Base-by-base conservation (phyloP, 2,329 filamentous ascomycete genomes). In the Eutypa lata region DNA sequence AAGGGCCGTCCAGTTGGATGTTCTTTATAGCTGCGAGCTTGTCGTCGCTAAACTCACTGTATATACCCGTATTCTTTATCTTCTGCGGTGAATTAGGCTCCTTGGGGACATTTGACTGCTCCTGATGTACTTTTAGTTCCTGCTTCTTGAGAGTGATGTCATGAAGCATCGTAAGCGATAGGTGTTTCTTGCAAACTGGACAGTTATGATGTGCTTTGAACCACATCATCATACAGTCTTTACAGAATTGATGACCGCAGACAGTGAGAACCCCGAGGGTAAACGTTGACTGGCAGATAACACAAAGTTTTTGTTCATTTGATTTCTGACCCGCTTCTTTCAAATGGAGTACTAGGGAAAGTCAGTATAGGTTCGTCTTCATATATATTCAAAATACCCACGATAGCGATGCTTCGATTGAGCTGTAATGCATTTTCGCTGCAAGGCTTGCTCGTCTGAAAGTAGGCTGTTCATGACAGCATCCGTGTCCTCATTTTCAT, bases 221-320 rank as follows among this genome's bases (percentile, higher is more conserved):
- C 94, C 94, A 97, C 13, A 84, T 61, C 37, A 79, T 77, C 60
- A 97, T 87, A 69, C 94, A 97, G 26, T 90, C 88, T 63, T 90
- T 91, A 74, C 93, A 97, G 67, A 91, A 97, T 58, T 91, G 84
- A 66, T 99, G 94, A 0, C 93, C 93, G 67, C 94, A 97, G 1
- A 91, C 81, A 0, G 93, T 97, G 56, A 93, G 76, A 49, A 89
- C 83, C 50, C 93, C 93, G n/a, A 84, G 76, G 53, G 88, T 85
- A 62, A 97, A 96, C 0, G 77, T 66, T 11, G 81, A 80, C 64
- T 89, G 87, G 67, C 94, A 99, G 61, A 99, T 97, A 51, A 95
- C 83, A 67, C 94, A 99, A 48, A 88, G 84, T 28, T 84, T 81
- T 7, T 84, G 76, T 53, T 86, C 82, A 47, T 84, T 80, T 1